Percentiles rank a stretch among this genome's conserved stretches.
These are phyloP conservation scores for Annulohypoxylon nitens DNA, from an alignment of 495 filamentous ascomycete species.

Conservation along the genomic window DNA sequence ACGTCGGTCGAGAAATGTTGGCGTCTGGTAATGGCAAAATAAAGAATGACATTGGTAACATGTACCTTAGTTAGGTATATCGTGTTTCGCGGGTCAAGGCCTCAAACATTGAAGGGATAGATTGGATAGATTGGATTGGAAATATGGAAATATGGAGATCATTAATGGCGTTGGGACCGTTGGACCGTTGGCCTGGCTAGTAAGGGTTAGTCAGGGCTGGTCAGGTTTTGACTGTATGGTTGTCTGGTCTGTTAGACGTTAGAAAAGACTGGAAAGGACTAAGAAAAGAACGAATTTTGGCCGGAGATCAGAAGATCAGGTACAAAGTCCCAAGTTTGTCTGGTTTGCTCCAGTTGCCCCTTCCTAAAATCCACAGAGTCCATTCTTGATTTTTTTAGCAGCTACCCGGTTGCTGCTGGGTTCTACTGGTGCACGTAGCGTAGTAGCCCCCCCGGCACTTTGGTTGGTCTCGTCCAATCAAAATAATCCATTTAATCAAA, in stretches of 20 bases:
- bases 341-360: conserved; percentile 9
- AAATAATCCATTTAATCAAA: conserved; percentile 39
- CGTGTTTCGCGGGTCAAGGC: conserved; percentile 26
- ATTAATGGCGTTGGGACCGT: conserved; percentile 4
- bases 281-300: conserved; percentile 20
- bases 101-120: not conserved
- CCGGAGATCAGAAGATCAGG: conserved; percentile 3
- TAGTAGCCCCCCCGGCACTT: conserved; percentile 32
- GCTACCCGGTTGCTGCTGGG: not conserved
- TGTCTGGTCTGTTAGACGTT: not conserved
- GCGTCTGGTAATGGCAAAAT: conserved; percentile 31
- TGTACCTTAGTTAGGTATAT: conserved; percentile 19
- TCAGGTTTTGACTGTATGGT: not conserved
- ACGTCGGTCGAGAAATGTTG: conserved; percentile 30
- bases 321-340: not conserved
- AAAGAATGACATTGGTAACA: conserved; percentile 49
- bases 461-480: conserved; percentile 37
- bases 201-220: too few relatives aligned
- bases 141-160: conserved; percentile 15
- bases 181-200: not conserved
- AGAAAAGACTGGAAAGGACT: conserved; percentile 7
- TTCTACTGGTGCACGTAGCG: conserved; percentile 17
- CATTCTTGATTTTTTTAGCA: conserved; percentile 33
- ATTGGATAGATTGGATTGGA: not conserved
- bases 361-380: conserved; percentile 5